A percentile compares a stretch with the other conserved stretches of the same genome.
Conservation (phyloP, 164 flowering plant genomes). For the Chloranthus sessilifolius region DNA sequence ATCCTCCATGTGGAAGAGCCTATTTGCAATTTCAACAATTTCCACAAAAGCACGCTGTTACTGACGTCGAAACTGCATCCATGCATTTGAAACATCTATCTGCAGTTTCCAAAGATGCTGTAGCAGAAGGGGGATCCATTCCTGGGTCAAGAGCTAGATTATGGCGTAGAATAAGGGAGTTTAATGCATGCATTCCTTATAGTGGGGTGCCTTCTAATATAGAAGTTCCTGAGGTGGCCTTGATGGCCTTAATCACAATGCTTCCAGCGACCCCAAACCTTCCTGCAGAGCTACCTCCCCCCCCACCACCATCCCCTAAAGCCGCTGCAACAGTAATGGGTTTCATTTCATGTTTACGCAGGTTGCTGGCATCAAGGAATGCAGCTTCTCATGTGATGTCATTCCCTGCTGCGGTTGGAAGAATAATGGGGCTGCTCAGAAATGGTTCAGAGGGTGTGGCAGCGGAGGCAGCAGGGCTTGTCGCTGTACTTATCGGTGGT, state of each 20-base stretch:
- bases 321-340: constrained; percentile 98
- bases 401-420: constrained; percentile 97
- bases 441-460: constrained; percentile 98
- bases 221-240: constrained; percentile 93
- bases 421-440: constrained; percentile 97
- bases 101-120: constrained; percentile 94
- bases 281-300: constrained; percentile 92
- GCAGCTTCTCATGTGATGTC: constrained; percentile 98
- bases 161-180: constrained; percentile 98
- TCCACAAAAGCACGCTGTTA: constrained; percentile 33
- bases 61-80: constrained; percentile 70
- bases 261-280: constrained; percentile 91
- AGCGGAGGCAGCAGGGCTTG: constrained; percentile 88
- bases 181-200: constrained; percentile 89
- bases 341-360: constrained; percentile 79
- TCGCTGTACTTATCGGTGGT: constrained; percentile 90
- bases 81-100: constrained; percentile 93
- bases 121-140: constrained; percentile 89
- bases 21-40: constrained; percentile 31
- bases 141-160: constrained; percentile 98
- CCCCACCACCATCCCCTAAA: constrained; percentile 96
- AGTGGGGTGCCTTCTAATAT: constrained; percentile 77
- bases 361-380: constrained; percentile 79
- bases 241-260: constrained; percentile 97
- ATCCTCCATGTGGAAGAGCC: constrained; percentile 97